These are phyloP conservation scores for Hypoxylon rickii DNA, from an alignment of 495 filamentous ascomycete species.

Conservation along the genomic window DNA sequence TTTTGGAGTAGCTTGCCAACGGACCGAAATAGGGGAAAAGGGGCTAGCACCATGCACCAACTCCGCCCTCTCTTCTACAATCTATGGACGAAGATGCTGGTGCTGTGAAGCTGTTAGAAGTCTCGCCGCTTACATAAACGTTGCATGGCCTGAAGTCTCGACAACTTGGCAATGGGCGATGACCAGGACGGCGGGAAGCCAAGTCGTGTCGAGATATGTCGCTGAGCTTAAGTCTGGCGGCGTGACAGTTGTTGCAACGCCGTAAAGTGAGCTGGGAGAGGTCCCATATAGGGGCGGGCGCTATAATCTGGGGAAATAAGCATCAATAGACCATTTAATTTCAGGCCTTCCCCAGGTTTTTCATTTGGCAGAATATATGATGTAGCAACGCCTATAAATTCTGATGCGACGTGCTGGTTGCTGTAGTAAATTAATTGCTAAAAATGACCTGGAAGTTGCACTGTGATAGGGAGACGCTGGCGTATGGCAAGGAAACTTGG, in stretches of 20 bases:
- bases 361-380: constrained; percentile 14
- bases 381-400: neutral
- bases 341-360: constrained; percentile 31
- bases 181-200: constrained; percentile 16
- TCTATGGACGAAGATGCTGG: too few relatives aligned
- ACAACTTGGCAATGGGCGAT: neutral
- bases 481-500: constrained; percentile 20
- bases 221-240: constrained; percentile 13
- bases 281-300: neutral
- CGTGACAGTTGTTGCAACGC: constrained; percentile 11
- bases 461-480: constrained; percentile 22
- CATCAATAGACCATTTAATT: constrained; percentile 4
- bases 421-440: constrained; percentile 20
- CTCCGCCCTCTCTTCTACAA: too few relatives aligned
- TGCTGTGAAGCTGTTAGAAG: neutral
- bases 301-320: constrained; percentile 26
- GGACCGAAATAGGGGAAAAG: neutral
- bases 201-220: constrained; percentile 17
- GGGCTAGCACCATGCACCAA: too few relatives aligned
- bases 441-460: too few relatives aligned
- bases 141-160: constrained; percentile 5
- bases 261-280: constrained; percentile 10
- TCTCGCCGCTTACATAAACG: constrained; percentile 1
- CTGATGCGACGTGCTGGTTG: constrained; percentile 14
- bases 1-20: neutral